These are phyloP conservation scores for Wolfiporia cocos DNA, from an alignment of 1,284 basidiomycete genomes.

Conservation along the genomic window DNA sequence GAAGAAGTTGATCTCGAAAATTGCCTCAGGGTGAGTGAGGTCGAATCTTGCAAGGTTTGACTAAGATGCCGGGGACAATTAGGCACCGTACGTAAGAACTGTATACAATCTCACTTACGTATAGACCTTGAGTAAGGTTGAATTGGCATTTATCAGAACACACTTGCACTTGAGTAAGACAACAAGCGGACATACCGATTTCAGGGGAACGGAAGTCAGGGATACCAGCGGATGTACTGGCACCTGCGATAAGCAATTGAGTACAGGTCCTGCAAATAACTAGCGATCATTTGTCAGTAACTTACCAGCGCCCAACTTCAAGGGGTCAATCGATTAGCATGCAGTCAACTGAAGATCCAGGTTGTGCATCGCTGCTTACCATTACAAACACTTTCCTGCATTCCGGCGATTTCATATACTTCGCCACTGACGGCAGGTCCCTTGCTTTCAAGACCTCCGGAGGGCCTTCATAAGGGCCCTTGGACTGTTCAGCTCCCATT, in stretches of 20 bases:
- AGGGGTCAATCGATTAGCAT: too few relatives aligned
- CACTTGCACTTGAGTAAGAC: too few relatives aligned
- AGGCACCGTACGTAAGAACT: neutral
- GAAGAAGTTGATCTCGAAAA: slow-evolving; percentile 77
- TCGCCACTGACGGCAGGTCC: slow-evolving; percentile 43
- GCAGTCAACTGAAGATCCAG: too few relatives aligned
- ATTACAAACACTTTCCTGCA: slow-evolving; percentile 69
- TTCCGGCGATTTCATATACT: slow-evolving; percentile 60
- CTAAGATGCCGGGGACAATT: slow-evolving; percentile 29
- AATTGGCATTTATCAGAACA: too few relatives aligned
- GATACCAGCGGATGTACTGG: slow-evolving; percentile 76
- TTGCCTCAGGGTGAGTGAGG: slow-evolving; percentile 75
- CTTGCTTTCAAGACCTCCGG: slow-evolving; percentile 27
- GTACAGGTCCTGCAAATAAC: neutral
- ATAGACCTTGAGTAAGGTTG: slow-evolving; percentile 45
- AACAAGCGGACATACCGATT: slow-evolving; percentile 46
- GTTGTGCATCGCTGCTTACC: too few relatives aligned
- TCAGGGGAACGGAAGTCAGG: slow-evolving; percentile 77
- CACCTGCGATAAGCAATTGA: too few relatives aligned
- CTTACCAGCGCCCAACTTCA: slow-evolving; percentile 58
- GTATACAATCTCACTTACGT: slow-evolving; percentile 28
- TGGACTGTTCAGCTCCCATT: slow-evolving; percentile 18
- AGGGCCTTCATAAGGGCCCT: slow-evolving; percentile 14
- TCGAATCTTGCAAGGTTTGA: slow-evolving; percentile 69
- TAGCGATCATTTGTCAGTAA: slow-evolving; percentile 5